Conservation (phyloP, 257 asterid genomes). For the Lavandula angustifolia region DNA sequence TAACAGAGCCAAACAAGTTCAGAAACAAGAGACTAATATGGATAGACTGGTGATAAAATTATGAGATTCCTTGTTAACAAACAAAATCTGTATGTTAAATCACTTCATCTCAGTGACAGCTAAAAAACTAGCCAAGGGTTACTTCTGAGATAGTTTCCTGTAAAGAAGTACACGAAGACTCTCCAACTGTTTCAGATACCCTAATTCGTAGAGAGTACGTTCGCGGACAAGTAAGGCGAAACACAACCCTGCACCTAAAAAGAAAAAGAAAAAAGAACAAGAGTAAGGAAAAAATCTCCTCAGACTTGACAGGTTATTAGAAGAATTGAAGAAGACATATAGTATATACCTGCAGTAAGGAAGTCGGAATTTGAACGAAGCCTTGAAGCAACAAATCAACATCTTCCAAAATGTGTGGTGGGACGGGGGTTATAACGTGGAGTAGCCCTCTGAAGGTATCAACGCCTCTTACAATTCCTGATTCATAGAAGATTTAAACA, state of each 20-base stretch:
- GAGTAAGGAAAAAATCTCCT: not conserved
- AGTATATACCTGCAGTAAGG: conserved; percentile 79
- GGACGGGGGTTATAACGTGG: conserved; percentile 78
- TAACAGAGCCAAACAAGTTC: not conserved
- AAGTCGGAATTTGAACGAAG: conserved; percentile 68
- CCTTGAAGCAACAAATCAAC: conserved; percentile 90
- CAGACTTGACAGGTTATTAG: too few relatives aligned
- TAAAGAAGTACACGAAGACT: conserved; percentile 9
- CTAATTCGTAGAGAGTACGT: conserved; percentile 62
- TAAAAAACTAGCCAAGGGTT: not conserved
- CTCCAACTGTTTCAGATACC: conserved; percentile 20
- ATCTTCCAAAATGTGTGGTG: conserved; percentile 61
- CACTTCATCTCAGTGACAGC: conserved; percentile 1
- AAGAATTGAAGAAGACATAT: not conserved
- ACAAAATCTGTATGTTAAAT: conserved; percentile 6
- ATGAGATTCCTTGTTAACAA: not conserved
- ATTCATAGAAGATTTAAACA: conserved; percentile 26
- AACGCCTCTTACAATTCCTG: conserved; percentile 88
- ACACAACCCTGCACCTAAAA: conserved; percentile 84
- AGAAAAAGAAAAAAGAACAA: not conserved
- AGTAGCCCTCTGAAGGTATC: conserved; percentile 63
- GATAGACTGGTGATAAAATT: not conserved
- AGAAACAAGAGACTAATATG: not conserved
- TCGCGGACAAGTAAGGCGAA: conserved; percentile 80
- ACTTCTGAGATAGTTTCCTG: conserved; percentile 5